Evolutionary conservation across 768 basidiomycete species (phyloP).

Genomic region (Podaxis pistillaris): DNA sequence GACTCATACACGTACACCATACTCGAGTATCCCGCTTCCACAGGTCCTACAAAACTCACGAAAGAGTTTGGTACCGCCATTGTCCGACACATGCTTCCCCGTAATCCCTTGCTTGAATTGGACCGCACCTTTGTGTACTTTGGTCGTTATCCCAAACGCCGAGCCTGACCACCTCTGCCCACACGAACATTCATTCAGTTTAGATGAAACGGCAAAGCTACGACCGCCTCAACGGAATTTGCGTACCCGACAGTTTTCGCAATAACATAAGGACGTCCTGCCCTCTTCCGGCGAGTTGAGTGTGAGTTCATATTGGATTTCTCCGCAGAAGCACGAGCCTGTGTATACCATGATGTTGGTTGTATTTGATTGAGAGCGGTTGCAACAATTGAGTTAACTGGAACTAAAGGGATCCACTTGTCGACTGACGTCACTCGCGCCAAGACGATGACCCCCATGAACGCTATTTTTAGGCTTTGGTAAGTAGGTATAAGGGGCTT

Average conservation of each 20-base stretch:
- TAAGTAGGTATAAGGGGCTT: neutral
- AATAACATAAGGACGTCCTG: constrained; percentile 20
- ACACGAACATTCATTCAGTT: neutral
- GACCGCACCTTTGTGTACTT: constrained; percentile 15
- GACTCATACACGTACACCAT: constrained; percentile 13
- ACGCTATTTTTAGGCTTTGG: neutral
- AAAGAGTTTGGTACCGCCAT: constrained; percentile 15
- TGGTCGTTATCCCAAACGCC: constrained; percentile 21
- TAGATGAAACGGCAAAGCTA: neutral
- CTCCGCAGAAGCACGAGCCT: constrained; percentile 19
- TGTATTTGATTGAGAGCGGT: neutral
- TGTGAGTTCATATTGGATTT: constrained; percentile 16
- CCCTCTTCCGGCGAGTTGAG: constrained; percentile 15
- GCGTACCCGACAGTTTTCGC: constrained; percentile 19
- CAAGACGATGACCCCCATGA: neutral
- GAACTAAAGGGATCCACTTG: neutral
- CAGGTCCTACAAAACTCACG: constrained; percentile 20
- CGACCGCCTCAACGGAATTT: neutral
- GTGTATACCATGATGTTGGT: neutral
- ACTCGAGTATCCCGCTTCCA: constrained; percentile 19
- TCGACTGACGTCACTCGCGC: neutral
- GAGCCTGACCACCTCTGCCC: constrained; percentile 21
- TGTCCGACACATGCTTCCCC: constrained; percentile 17
- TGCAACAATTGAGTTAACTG: neutral
- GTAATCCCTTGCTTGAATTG: constrained; percentile 14